phyloP scores from a whole-genome alignment of 805 yeast genomes.

The Kodamaea nitidulidarum region DNA sequence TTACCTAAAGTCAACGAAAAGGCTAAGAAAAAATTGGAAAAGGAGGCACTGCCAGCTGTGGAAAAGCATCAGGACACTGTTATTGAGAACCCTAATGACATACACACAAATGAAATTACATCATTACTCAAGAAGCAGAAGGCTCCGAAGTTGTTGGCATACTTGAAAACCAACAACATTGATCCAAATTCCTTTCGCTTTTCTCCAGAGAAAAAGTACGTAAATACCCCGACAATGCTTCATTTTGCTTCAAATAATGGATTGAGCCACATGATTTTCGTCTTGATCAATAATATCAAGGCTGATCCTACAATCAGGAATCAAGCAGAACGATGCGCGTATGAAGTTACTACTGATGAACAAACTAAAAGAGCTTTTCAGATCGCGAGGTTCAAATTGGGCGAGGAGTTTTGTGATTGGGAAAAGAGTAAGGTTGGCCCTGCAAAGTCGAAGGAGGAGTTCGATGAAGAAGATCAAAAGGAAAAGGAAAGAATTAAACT shows the following conservation, averaged over 20 bases:
- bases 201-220: constrained; percentile 51
- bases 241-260: constrained; percentile 75
- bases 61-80: constrained; percentile 18
- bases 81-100: constrained; percentile 36
- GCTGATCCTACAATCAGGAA: constrained; percentile 65
- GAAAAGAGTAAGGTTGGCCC: constrained; percentile 57
- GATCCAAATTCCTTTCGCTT: constrained; percentile 47
- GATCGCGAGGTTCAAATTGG: constrained; percentile 59
- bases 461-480: constrained; percentile 38
- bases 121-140: constrained; percentile 64
- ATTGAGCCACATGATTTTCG: constrained; percentile 60
- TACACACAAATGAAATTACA: constrained; percentile 55
- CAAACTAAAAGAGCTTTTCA: constrained; percentile 58
- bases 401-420: constrained; percentile 75
- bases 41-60: constrained; percentile 5
- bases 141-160: constrained; percentile 67
- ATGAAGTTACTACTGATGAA: constrained; percentile 53
- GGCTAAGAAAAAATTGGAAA: constrained; percentile 15
- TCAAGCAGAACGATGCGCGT: constrained; percentile 58
- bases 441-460: constrained; percentile 54
- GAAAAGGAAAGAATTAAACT: constrained; percentile 34
- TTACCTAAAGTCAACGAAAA: constrained; percentile 47
- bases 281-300: constrained; percentile 58
- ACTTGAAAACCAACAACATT: constrained; percentile 54
- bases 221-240: constrained; percentile 64